A percentile compares a stretch with the other conserved stretches of the same genome.
Conservation (phyloP, 208 protist species). For the Trypanosoma caninum region DNA sequence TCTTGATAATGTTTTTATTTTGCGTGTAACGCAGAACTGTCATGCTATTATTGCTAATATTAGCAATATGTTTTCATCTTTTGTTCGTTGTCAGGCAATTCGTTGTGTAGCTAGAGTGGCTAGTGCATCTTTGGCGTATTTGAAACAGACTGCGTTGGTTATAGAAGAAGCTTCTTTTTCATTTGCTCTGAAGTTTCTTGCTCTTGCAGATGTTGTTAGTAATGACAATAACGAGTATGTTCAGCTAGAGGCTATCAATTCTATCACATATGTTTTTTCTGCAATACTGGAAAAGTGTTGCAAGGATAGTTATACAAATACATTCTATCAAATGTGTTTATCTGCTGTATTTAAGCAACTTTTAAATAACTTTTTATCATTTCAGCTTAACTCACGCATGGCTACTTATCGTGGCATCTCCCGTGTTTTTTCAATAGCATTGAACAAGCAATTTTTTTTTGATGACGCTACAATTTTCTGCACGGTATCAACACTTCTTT, state of each 20-base stretch:
- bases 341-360: constrained; percentile 8
- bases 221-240: constrained; percentile 32
- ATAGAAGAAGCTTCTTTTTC: constrained; percentile 1
- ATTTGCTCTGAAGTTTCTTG: constrained; percentile 18
- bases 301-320: neutral
- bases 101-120: constrained; percentile 19
- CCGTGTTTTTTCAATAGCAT: constrained; percentile 3
- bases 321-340: neutral
- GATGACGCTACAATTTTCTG: constrained; percentile 4
- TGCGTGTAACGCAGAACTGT: constrained; percentile 4
- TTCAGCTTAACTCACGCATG: constrained; percentile 10
- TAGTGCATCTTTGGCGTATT: constrained; percentile 1
- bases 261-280: constrained; percentile 10
- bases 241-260: constrained; percentile 35
- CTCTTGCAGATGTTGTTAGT: constrained; percentile 10
- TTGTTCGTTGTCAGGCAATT: constrained; percentile 29
- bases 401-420: constrained; percentile 11
- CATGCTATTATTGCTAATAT: neutral
- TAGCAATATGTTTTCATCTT: constrained; percentile 3
- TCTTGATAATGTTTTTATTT: constrained; percentile 10
- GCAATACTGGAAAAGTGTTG: neutral
- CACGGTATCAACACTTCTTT: neutral
- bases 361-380: constrained; percentile 5
- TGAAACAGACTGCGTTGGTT: neutral
- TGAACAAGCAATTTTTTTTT: neutral